A percentile compares a stretch with the other conserved stretches of the same genome.
Evolutionary conservation across 768 basidiomycete species (phyloP).

Genomic region (Rhizopogon vesiculosus): DNA sequence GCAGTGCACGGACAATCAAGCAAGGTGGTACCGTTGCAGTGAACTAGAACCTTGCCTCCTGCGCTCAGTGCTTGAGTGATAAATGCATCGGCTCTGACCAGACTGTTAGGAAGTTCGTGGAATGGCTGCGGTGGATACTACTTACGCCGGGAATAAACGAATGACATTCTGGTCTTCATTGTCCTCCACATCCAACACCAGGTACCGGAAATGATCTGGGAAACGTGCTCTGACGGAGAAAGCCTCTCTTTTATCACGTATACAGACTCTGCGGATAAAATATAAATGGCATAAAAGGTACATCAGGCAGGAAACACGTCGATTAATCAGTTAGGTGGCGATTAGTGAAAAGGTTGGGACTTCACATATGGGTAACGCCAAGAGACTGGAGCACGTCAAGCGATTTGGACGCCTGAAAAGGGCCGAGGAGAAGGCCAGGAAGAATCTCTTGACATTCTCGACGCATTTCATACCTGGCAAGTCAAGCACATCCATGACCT

Average conservation of each 20-base stretch:
- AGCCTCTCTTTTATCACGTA: slow-evolving; percentile 84
- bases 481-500: slow-evolving; percentile 4
- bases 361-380: slow-evolving; percentile 80
- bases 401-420: slow-evolving; percentile 85
- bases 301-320: slow-evolving; percentile 10
- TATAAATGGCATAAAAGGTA: background rate
- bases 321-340: slow-evolving; percentile 2
- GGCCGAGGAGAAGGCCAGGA: slow-evolving; percentile 77
- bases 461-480: slow-evolving; percentile 84
- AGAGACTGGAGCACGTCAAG: slow-evolving; percentile 60
- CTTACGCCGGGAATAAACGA: slow-evolving; percentile 80
- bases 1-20: background rate
- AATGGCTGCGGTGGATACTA: slow-evolving; percentile 20
- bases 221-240: slow-evolving; percentile 88
- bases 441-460: slow-evolving; percentile 93
- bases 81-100: slow-evolving; percentile 64
- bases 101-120: background rate
- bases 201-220: slow-evolving; percentile 70
- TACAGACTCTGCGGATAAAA: slow-evolving; percentile 62
- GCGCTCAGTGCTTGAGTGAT: slow-evolving; percentile 56
- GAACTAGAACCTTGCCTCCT: slow-evolving; percentile 78
- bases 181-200: slow-evolving; percentile 84
- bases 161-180: slow-evolving; percentile 95
- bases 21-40: slow-evolving; percentile 67
- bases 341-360: slow-evolving; percentile 3